Conservation (phyloP, 2,329 filamentous ascomycete species). For the Endoconidiophora polonica region DNA sequence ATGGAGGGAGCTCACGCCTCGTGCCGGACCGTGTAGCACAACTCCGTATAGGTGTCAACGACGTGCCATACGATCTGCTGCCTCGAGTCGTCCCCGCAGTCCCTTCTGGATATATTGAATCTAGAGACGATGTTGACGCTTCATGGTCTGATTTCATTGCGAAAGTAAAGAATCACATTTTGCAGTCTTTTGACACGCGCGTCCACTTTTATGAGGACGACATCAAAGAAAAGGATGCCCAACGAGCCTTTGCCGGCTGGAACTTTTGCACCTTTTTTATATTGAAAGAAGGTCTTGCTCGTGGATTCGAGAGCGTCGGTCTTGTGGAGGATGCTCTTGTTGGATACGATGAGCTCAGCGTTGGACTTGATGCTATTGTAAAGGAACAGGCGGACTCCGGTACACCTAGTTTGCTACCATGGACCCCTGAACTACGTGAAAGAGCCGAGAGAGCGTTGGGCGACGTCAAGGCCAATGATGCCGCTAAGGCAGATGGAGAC, state of each 20-base stretch:
- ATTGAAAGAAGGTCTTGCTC: constrained; percentile 82
- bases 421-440: constrained; percentile 56
- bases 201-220: constrained; percentile 95
- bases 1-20: constrained; percentile 46
- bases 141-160: constrained; percentile 72
- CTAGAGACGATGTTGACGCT: constrained; percentile 58
- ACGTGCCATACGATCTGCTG: constrained; percentile 47
- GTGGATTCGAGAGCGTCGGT: constrained; percentile 90
- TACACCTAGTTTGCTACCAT: constrained; percentile 46
- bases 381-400: constrained; percentile 50
- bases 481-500: constrained; percentile 17
- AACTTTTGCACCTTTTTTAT: constrained; percentile 99
- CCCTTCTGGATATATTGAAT: constrained; percentile 50
- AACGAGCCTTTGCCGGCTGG: constrained; percentile 80
- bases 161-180: constrained; percentile 74
- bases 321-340: constrained; percentile 88
- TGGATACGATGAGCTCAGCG: constrained; percentile 83
- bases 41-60: constrained; percentile 59
- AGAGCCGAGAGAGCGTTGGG: constrained; percentile 26
- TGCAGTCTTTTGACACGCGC: constrained; percentile 76
- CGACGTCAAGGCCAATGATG: background rate
- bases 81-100: constrained; percentile 47
- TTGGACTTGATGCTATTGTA: constrained; percentile 70
- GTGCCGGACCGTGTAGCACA: constrained; percentile 67
- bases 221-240: constrained; percentile 82